Evolutionary conservation across 2,329 filamentous ascomycete genomes (phyloP).

Genomic region (Colletotrichum ledebouriae): DNA sequence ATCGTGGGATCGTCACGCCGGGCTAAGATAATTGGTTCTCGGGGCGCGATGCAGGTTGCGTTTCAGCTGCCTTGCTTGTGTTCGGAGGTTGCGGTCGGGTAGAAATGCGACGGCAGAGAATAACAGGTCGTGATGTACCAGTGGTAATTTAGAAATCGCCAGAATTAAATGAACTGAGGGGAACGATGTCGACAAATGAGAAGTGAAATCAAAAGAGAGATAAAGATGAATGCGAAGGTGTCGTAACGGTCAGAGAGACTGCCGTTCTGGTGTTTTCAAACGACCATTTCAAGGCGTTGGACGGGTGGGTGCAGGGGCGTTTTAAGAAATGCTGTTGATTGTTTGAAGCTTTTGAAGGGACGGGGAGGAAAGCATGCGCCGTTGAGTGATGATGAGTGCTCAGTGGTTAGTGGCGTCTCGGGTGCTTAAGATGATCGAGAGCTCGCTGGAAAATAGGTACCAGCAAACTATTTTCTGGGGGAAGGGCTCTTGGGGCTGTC

Average conservation of each 20-base stretch:
- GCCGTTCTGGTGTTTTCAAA: conserved; percentile 27
- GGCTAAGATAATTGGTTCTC: not conserved
- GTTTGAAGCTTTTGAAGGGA: conserved; percentile 11
- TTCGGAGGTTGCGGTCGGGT: too few relatives aligned
- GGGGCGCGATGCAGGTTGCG: not conserved
- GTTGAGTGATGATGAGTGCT: conserved; percentile 1
- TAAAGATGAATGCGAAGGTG: not conserved
- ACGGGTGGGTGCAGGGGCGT: conserved; percentile 5
- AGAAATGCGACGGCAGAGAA: too few relatives aligned
- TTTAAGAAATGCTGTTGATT: conserved; percentile 3
- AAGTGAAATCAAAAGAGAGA: not conserved
- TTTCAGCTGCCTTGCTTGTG: not conserved
- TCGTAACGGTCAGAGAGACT: conserved; percentile 27
- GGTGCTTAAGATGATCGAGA: too few relatives aligned
- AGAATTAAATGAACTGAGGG: not conserved
- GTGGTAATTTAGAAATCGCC: not conserved
- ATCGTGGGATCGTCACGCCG: not conserved
- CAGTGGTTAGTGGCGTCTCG: not conserved
- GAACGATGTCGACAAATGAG: not conserved
- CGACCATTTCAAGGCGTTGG: conserved; percentile 21
- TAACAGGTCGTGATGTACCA: too few relatives aligned
- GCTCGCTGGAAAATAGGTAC: too few relatives aligned
- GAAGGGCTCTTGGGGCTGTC: conserved; percentile 23
- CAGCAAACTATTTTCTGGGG: too few relatives aligned
- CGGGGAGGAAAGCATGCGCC: not conserved